Base-by-base conservation (phyloP, 192 early-diverging fungal genomes). In the Podila horticola region DNA sequence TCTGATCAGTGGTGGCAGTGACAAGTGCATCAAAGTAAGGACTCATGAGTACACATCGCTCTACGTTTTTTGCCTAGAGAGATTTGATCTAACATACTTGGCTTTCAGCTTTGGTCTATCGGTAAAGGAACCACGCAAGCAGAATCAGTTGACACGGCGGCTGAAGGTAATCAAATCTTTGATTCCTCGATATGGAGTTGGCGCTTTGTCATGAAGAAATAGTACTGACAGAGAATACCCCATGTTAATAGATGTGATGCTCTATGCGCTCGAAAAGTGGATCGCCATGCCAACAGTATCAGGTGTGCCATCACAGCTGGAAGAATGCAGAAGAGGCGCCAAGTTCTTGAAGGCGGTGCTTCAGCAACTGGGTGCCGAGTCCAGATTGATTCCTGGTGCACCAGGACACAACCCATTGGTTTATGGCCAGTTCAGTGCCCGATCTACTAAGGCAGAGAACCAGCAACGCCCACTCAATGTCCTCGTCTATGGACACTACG, bases 401-500 rank as follows among this genome's bases (percentile, higher is more conserved):
- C 74, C 86, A 19, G 85, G 88, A 9, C 82, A 85, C 58, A 94
- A 94, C 64, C 92, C 93, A 24, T 62, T 94, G 28, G 93, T 94
- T 2, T 92, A 91, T 67, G 92, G 87, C 9, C 64, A 81, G 26
- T 81, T 82, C 22, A 82, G 79, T 26, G 58, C 75, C 30, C 38
- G 69, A 11, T 62, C 83, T 3, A 49, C 61, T 34, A 72, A 58
- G 7, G 19, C 45, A 45, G 60, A 62, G 17, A 55, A 58, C 1
- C 61, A 67, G 5, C 59, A 41, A 0, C 60, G 69, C 4, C 75
- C 71, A 10, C 58, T 81, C 45, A 75, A 74, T 63, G 88, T 93
- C 2, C 83, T 94, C 33, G 87, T 94, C 2, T 94, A 94, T 75
- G 94, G 92, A 3, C 94, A 95, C 83, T 94, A 94, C 68, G 94